phyloP scores from a whole-genome alignment of 345 rosid species.

The Theobroma cacao region DNA sequence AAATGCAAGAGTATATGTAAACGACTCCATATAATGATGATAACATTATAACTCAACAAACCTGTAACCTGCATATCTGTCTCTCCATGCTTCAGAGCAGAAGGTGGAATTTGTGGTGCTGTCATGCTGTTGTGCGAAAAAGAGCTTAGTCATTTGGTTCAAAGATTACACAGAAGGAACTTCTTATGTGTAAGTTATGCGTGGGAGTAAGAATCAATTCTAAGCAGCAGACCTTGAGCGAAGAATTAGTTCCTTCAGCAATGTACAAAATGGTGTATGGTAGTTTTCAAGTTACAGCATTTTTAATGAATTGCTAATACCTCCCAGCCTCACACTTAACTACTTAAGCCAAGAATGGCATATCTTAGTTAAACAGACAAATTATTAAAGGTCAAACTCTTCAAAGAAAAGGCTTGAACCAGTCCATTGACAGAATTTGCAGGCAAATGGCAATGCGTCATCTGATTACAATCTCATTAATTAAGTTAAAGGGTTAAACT shows the following conservation, averaged over 20 bases:
- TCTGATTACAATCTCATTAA: not conserved
- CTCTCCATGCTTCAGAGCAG: constrained; percentile 74
- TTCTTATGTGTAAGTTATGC: not conserved
- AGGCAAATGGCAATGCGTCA: not conserved
- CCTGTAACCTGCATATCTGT: constrained; percentile 70
- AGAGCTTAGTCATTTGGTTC: not conserved
- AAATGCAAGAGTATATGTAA: not conserved
- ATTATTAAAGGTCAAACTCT: not conserved
- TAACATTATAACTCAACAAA: constrained; percentile 15
- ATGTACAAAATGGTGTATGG: not conserved
- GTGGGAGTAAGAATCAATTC: not conserved
- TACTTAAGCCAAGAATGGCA: constrained; percentile 1
- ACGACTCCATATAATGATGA: not conserved
- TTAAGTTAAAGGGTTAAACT: not conserved
- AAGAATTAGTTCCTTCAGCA: not conserved
- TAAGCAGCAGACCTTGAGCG: not conserved
- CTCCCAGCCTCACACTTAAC: not conserved
- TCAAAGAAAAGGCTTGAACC: not conserved
- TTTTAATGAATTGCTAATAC: not conserved
- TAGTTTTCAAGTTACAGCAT: not conserved
- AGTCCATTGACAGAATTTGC: not conserved
- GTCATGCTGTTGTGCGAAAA: constrained; percentile 56
- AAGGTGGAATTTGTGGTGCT: constrained; percentile 70
- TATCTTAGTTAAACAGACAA: not conserved
- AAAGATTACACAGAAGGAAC: not conserved